Conservation (phyloP, 106 monocot species). For the Chionographis japonica region DNA sequence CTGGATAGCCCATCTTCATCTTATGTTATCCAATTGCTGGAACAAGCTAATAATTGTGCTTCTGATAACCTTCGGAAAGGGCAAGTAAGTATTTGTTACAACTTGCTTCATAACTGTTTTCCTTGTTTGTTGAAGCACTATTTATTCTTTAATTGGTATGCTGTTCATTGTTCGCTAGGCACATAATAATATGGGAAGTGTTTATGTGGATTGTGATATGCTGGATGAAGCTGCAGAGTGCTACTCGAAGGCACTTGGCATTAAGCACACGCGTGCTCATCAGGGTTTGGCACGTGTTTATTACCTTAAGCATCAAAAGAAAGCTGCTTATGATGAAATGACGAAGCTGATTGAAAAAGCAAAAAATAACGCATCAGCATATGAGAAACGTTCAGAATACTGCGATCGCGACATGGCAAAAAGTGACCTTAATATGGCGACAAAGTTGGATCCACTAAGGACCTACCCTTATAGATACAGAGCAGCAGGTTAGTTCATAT, state of each 20-base stretch:
- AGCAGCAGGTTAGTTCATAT: slow-evolving; percentile 67
- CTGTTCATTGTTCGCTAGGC: slow-evolving; percentile 39
- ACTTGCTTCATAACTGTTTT: neutral
- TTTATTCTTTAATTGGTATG: neutral
- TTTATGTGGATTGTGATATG: slow-evolving; percentile 89
- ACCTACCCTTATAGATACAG: slow-evolving; percentile 98
- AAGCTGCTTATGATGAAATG: slow-evolving; percentile 95
- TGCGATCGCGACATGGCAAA: slow-evolving; percentile 92
- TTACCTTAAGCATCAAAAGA: slow-evolving; percentile 79
- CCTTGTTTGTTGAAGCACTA: neutral
- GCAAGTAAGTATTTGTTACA: slow-evolving; percentile 46
- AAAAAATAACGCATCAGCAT: slow-evolving; percentile 86
- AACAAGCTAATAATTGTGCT: slow-evolving; percentile 85
- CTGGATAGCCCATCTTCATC: slow-evolving; percentile 54
- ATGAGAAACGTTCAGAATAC: slow-evolving; percentile 98
- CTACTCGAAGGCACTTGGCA: slow-evolving; percentile 80
- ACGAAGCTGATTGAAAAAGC: slow-evolving; percentile 89
- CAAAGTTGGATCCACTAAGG: slow-evolving; percentile 81
- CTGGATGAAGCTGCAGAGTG: slow-evolving; percentile 81
- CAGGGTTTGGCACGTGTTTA: slow-evolving; percentile 95
- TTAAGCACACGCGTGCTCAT: slow-evolving; percentile 98
- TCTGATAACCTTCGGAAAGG: slow-evolving; percentile 98
- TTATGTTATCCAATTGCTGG: slow-evolving; percentile 73
- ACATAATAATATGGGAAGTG: slow-evolving; percentile 93
- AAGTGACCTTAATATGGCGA: slow-evolving; percentile 77